phyloP scores from a whole-genome alignment of 2,329 filamentous ascomycete genomes.

The Sarocladiaceae sp. region DNA sequence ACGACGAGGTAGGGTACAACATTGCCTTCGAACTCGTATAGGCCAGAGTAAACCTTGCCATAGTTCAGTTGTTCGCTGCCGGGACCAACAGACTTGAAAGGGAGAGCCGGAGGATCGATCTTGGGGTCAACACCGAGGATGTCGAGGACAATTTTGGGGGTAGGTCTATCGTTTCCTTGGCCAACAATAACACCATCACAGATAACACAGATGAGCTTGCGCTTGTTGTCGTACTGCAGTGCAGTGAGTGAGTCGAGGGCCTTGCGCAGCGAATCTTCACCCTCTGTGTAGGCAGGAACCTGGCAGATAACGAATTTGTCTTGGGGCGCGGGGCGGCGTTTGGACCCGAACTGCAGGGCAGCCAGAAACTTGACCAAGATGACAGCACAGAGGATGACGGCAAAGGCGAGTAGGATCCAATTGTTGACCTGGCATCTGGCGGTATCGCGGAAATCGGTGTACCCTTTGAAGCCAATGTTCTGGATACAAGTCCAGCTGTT shows the following conservation, averaged over 20 bases:
- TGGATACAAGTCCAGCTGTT: constrained; percentile 77
- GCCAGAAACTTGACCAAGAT: constrained; percentile 86
- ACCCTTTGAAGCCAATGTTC: constrained; percentile 76
- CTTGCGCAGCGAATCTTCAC: constrained; percentile 88
- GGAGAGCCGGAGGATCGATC: constrained; percentile 86
- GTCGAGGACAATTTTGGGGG: constrained; percentile 94
- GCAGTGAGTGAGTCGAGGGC: constrained; percentile 91
- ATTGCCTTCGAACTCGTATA: constrained; percentile 96
- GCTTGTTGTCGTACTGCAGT: constrained; percentile 95
- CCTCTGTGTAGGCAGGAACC: constrained; percentile 95
- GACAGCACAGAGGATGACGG: constrained; percentile 73
- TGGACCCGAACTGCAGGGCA: constrained; percentile 88
- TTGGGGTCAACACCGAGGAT: constrained; percentile 97
- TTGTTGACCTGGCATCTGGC: constrained; percentile 81
- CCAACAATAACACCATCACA: constrained; percentile 97
- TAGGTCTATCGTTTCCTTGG: constrained; percentile 91
- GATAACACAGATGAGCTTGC: constrained; percentile 92
- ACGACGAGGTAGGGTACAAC: constrained; percentile 94
- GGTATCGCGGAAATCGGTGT: constrained; percentile 73
- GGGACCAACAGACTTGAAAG: constrained; percentile 86
- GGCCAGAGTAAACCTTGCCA: constrained; percentile 94
- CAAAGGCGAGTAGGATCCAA: constrained; percentile 81
- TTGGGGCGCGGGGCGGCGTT: constrained; percentile 80
- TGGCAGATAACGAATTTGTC: constrained; percentile 99
- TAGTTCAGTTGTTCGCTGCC: constrained; percentile 94